A percentile compares a stretch with the other conserved stretches of the same genome.
Evolutionary conservation across 352 stramenopile species (phyloP).

Genomic region (Globisporangium echinulatum): DNA sequence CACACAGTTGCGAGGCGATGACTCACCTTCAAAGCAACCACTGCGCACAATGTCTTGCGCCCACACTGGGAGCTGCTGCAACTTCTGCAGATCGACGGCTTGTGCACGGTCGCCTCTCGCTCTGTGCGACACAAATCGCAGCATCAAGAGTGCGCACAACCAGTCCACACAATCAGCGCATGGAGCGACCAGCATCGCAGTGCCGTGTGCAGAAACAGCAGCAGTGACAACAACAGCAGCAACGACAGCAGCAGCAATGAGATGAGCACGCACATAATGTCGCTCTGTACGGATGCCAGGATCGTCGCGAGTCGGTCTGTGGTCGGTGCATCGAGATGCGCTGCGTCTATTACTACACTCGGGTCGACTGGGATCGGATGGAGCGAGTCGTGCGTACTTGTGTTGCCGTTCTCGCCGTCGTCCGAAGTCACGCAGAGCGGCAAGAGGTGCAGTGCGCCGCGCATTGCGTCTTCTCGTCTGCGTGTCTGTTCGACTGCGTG

Average conservation of each 20-base stretch:
- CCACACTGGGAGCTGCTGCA: constrained; percentile 49
- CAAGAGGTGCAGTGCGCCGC: constrained; percentile 42
- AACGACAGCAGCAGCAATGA: too few relatives aligned
- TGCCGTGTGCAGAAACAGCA: background rate
- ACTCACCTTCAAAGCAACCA: constrained; percentile 40
- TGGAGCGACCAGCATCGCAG: background rate
- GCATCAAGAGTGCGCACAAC: background rate
- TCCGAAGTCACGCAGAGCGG: constrained; percentile 37
- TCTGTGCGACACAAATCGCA: background rate
- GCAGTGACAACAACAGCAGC: too few relatives aligned
- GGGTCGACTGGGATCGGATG: constrained; percentile 5
- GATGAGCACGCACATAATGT: constrained; percentile 25
- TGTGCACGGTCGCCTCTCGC: background rate
- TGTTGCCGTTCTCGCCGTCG: constrained; percentile 20
- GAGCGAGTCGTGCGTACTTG: constrained; percentile 11
- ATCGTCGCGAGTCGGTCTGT: constrained; percentile 33
- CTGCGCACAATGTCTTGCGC: constrained; percentile 43
- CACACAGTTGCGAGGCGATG: background rate
- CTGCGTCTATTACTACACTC: background rate
- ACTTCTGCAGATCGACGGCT: constrained; percentile 24
- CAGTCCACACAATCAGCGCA: background rate
- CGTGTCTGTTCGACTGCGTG: background rate
- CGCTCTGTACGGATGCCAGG: constrained; percentile 25
- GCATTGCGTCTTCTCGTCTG: constrained; percentile 24
- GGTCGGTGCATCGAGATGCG: background rate